Percentiles rank a stretch among this genome's conserved stretches.
Conservation (phyloP, 23 red algal genomes). For the Cyanidioschyzon merolae region DNA sequence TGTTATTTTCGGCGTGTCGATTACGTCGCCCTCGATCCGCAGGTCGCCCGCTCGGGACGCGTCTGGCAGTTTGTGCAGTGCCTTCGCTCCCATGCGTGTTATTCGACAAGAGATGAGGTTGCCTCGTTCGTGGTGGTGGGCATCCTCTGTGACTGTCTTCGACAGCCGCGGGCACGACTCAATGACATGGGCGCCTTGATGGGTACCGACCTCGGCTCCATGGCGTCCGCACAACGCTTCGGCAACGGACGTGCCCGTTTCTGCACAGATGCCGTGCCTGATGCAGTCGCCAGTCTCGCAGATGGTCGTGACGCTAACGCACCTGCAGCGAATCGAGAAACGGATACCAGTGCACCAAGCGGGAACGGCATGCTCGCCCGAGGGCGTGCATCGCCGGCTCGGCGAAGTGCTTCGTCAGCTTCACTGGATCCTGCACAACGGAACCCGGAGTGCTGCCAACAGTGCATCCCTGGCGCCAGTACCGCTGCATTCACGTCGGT, state of each 20-base stretch:
- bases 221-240: neutral
- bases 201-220: neutral
- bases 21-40: slow-evolving; percentile 6
- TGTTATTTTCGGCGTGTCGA: slow-evolving; percentile 8
- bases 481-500: neutral
- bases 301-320: neutral
- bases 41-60: slow-evolving; percentile 2
- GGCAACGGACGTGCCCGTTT: no score
- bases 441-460: no score
- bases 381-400: neutral
- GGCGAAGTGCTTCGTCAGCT: neutral
- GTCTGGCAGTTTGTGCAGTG: slow-evolving; percentile 18
- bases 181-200: neutral
- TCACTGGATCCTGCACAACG: neutral
- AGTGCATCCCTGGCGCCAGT: no score
- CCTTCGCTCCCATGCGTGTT: slow-evolving; percentile 11
- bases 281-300: neutral
- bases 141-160: slow-evolving; percentile 2
- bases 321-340: neutral
- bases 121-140: slow-evolving; percentile 4
- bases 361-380: neutral
- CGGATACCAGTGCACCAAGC: neutral
- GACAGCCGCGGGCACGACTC: neutral
- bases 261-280: neutral
- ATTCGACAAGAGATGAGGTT: neutral